Evolutionary conservation across 306 rosid species (phyloP), one percentile per base, ranked within the genome.

Genomic region (Hippophae tibetana): DNA sequence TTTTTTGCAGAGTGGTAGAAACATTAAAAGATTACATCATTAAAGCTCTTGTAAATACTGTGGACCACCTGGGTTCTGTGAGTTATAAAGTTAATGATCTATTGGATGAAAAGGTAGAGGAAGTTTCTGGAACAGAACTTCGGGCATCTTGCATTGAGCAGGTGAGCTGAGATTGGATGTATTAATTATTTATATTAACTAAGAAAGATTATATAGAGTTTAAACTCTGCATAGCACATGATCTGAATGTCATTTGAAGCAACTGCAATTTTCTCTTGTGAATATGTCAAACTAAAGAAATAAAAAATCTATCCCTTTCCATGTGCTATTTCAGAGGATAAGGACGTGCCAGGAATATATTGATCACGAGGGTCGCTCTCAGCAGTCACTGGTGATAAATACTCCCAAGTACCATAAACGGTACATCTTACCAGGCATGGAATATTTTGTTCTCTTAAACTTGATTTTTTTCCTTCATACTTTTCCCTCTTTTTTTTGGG

Each of bases 11-110:
- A 50, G 94, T 88, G 74, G 85, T 93, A 51, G 99, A 93, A 61
- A 88, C 97, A n/a, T 74, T 93, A 84, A 88, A 86, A 75, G 99
- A 93, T 72, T 93, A 93, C 74, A 88, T 97, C 54, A 79, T 89
- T 56, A 93, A 93, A 74, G 99, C 99, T 50, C 85, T 93, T 48
- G 99, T 93, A 62, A 93, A 88, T 82, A 93, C 99, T 4, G 99
- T 93, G 79, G 99, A 93, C 73, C 99, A 93, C 74, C 73, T 93
- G 73, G 99, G 99, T 65, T 88, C 99, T 60, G 97, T 82, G 72
- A 82, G 95, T 52, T 93, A 82, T 65, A 93, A 93, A 79, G 97
- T 93, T 48, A 86, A 77, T 31, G 97, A 88, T 78, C 77, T 93
- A 69, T 79, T 93, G 71, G 97, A 93, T 68, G 97, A 93, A 71